Base-by-base conservation (phyloP, 75 land plant genomes). In the Pseudotsuga menziesii region DNA sequence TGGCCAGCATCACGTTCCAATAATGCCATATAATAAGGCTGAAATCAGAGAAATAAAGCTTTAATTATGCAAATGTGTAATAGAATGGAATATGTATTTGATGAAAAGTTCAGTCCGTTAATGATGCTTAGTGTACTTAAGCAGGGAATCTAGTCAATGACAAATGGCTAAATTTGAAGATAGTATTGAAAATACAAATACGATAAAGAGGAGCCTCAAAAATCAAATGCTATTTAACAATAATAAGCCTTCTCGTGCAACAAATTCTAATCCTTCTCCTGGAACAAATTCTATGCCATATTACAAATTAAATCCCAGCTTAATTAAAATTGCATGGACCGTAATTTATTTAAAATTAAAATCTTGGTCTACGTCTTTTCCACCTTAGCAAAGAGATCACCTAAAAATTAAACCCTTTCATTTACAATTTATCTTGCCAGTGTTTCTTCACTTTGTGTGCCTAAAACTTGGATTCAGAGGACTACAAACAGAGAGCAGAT, bases 91-190 rank as follows among this genome's bases (percentile, higher is more conserved):
- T 5, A 19, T 16, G 52, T 41, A 69, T 69, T 69, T 36, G 72
- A 69, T 69, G 52, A 39, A 69, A 69, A 39, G 72, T 69, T 41
- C 72, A 69, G 52, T n/a, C n/a, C 25, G n/a, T 69, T 69, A 69
- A 69, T 69, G 72, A 69, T 69, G 72, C 35, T 69, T 20, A 69
- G 2, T 69, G 72, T 69, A 69, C 72, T 69, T 69, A 69, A 20
- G 54, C 54, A 20, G 72, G 14, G 32, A 39, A 36, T n/a, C n/a
- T 8, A 9, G 0, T 16, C 35, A 48, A 41, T 39, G 39, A 67
- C 71, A 29, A 23, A 61, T 8, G 36, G 32, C 67, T 14, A 32
- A 12, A 4, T 39, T 41, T 69, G 72, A 48, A 48, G 9, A 32
- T 19, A 41, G n/a, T 36, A 36, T 69, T 69, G 72, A 69, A 69